These are phyloP conservation scores for Trametes meyenii DNA, from an alignment of 768 basidiomycete genomes.

Conservation along the genomic window DNA sequence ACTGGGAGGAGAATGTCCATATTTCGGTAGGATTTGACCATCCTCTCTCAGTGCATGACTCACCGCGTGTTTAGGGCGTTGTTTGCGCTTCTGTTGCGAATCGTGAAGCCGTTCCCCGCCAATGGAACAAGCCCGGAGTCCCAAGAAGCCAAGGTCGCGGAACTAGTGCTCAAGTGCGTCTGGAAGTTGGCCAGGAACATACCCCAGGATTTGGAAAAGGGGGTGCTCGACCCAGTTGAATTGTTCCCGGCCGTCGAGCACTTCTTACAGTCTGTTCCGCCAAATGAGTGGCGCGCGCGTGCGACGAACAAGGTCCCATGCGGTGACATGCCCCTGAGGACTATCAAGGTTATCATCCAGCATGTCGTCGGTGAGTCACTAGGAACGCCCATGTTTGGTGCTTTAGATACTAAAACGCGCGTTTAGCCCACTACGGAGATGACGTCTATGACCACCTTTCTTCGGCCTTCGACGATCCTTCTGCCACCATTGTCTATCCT, in stretches of 20 bases:
- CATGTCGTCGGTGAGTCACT: conserved; percentile 85
- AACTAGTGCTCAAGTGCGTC: conserved; percentile 92
- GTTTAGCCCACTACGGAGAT: conserved; percentile 77
- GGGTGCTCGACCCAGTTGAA: conserved; percentile 81
- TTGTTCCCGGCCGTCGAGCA: conserved; percentile 92
- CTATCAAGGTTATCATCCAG: conserved; percentile 98
- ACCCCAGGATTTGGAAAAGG: conserved; percentile 84
- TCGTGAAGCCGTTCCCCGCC: conserved; percentile 80
- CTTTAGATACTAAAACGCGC: neutral
- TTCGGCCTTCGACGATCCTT: conserved; percentile 92
- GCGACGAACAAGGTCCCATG: conserved; percentile 91
- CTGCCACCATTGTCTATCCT: conserved; percentile 94
- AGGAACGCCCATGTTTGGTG: neutral
- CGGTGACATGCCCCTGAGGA: conserved; percentile 96
- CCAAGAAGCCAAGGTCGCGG: conserved; percentile 85
- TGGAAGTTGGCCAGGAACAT: conserved; percentile 98
- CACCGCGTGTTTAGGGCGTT: conserved; percentile 54
- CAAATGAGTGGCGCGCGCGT: conserved; percentile 94
- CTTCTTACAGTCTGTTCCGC: conserved; percentile 90
- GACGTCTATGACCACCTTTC: conserved; percentile 91
- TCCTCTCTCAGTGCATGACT: neutral
- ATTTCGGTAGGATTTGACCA: conserved; percentile 65
- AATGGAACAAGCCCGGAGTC: conserved; percentile 74
- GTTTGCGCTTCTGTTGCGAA: conserved; percentile 79
- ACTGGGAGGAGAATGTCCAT: conserved; percentile 89